A percentile compares a stretch with the other conserved stretches of the same genome.
These are phyloP conservation scores for Aphanomyces cochlioides DNA, from an alignment of 352 stramenopile genomes.

Conservation along the genomic window DNA sequence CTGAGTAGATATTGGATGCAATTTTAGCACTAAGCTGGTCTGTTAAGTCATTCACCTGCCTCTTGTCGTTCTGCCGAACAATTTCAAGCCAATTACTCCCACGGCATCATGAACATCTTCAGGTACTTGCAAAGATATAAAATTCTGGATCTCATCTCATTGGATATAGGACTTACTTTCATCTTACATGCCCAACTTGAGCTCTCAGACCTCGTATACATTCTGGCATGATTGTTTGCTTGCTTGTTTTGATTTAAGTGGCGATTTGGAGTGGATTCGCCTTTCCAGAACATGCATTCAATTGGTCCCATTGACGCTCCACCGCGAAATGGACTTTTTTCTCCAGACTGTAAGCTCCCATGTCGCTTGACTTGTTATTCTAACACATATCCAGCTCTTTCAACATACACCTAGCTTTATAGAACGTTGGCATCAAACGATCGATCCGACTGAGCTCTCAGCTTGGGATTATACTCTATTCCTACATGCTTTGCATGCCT, in stretches of 20 bases:
- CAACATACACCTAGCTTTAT: constrained; percentile 46
- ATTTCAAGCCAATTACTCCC: constrained; percentile 46
- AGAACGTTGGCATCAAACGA: constrained; percentile 44
- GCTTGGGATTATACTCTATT: constrained; percentile 54
- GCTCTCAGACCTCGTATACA: neutral
- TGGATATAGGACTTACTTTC: neutral
- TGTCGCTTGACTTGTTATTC: neutral
- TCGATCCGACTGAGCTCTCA: constrained; percentile 21
- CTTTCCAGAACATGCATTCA: neutral
- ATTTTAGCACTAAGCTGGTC: constrained; percentile 69
- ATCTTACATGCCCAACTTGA: neutral
- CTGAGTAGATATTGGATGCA: constrained; percentile 47
- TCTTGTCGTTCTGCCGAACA: constrained; percentile 57
- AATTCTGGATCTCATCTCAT: neutral
- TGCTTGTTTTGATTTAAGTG: constrained; percentile 25
- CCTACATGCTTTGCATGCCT: constrained; percentile 68
- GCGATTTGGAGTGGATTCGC: constrained; percentile 2
- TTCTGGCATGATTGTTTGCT: constrained; percentile 19
- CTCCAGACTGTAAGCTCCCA: constrained; percentile 7
- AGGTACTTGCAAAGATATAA: constrained; percentile 35
- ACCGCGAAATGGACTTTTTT: constrained; percentile 25
- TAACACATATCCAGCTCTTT: constrained; percentile 58
- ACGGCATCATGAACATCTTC: constrained; percentile 50
- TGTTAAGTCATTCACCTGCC: constrained; percentile 41
- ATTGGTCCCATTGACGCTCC: neutral